Conservation (phyloP, 345 rosid genomes). For the Noccaea bulbosa region DNA sequence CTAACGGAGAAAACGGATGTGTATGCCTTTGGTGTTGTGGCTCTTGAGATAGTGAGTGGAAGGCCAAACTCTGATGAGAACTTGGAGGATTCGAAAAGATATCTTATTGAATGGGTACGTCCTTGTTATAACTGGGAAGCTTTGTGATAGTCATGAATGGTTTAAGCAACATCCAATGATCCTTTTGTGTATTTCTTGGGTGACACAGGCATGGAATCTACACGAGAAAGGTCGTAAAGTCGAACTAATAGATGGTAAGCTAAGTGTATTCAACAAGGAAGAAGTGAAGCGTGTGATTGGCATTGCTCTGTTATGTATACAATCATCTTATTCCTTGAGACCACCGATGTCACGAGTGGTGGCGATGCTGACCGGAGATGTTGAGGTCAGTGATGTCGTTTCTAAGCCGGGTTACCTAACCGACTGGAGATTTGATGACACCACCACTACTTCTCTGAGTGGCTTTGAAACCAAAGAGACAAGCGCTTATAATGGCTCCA, state of each 20-base stretch:
- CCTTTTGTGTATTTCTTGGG: neutral
- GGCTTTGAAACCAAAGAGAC: slow-evolving; percentile 11
- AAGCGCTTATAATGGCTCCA: neutral
- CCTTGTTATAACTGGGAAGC: neutral
- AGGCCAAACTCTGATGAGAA: slow-evolving; percentile 46
- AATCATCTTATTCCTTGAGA: slow-evolving; percentile 55
- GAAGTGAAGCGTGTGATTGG: slow-evolving; percentile 56
- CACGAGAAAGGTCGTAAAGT: slow-evolving; percentile 50
- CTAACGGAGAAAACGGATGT: slow-evolving; percentile 65
- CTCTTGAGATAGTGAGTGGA: slow-evolving; percentile 52
- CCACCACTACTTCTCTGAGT: slow-evolving; percentile 40
- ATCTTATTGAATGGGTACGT: slow-evolving; percentile 71
- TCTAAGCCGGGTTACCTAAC: slow-evolving; percentile 60
- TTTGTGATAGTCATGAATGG: slow-evolving; percentile 8
- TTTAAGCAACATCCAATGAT: slow-evolving; percentile 5
- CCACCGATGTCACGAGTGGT: slow-evolving; percentile 72
- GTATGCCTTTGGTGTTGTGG: slow-evolving; percentile 57
- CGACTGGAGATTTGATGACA: slow-evolving; percentile 58
- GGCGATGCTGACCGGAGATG: slow-evolving; percentile 72
- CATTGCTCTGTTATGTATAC: slow-evolving; percentile 70
- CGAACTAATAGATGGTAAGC: slow-evolving; percentile 50
- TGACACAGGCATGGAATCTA: slow-evolving; percentile 61
- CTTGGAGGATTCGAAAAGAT: slow-evolving; percentile 42
- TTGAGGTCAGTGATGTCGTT: slow-evolving; percentile 53
- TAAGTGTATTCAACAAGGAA: slow-evolving; percentile 48